These are phyloP conservation scores for Martensiomyces pterosporus DNA, from an alignment of 192 early-diverging fungal genomes.

Conservation along the genomic window DNA sequence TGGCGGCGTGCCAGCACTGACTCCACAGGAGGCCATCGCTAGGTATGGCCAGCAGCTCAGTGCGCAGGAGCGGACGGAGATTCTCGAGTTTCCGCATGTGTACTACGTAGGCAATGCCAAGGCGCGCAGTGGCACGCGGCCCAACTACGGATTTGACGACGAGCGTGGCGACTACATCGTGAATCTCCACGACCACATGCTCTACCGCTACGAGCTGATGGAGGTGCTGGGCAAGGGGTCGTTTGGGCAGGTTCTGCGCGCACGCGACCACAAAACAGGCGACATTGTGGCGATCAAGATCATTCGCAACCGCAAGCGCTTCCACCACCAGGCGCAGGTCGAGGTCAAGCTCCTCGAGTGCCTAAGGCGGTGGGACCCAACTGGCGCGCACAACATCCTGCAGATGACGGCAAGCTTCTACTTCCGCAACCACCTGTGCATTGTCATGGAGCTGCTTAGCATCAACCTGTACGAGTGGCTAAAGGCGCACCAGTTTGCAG, in stretches of 20 bases:
- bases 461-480: slow-evolving; percentile 97
- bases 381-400: slow-evolving; percentile 72
- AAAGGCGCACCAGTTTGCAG: slow-evolving; percentile 86
- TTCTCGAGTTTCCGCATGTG: slow-evolving; percentile 72
- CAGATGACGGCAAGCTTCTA: slow-evolving; percentile 90
- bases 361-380: slow-evolving; percentile 79
- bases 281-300: slow-evolving; percentile 87
- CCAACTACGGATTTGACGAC: slow-evolving; percentile 71
- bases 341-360: slow-evolving; percentile 92
- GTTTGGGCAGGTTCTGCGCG: slow-evolving; percentile 94
- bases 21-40: slow-evolving; percentile 59
- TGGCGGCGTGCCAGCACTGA: slow-evolving; percentile 51
- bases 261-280: slow-evolving; percentile 89
- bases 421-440: slow-evolving; percentile 94
- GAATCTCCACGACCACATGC: slow-evolving; percentile 81
- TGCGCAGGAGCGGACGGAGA: slow-evolving; percentile 82
- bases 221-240: slow-evolving; percentile 89
- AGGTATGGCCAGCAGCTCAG: slow-evolving; percentile 72
- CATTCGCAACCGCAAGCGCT: slow-evolving; percentile 93
- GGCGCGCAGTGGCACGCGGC: slow-evolving; percentile 43
- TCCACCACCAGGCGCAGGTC: slow-evolving; percentile 90
- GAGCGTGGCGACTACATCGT: slow-evolving; percentile 91
- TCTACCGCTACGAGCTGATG: slow-evolving; percentile 91
- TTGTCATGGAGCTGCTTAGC: slow-evolving; percentile 89
- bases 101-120: slow-evolving; percentile 84